Evolutionary conservation across 1,139 yeast species (phyloP).

Genomic region (Candida pseudoviswanathii): DNA sequence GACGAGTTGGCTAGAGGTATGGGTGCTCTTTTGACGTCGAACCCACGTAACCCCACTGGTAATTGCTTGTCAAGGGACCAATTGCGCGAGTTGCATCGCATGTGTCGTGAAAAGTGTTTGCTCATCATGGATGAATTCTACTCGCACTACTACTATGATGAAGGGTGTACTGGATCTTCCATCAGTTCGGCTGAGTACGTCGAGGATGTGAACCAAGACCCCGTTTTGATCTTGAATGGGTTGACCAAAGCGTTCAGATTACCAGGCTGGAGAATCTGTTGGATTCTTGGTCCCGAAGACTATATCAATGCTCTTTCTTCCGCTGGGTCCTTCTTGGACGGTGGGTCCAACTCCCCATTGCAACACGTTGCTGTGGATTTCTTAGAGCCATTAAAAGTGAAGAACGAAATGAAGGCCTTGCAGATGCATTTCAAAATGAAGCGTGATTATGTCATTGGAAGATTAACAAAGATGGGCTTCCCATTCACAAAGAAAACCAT

Average conservation of each 20-base stretch:
- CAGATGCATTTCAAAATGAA: constrained; percentile 64
- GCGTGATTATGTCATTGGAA: constrained; percentile 57
- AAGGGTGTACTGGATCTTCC: constrained; percentile 58
- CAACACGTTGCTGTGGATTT: constrained; percentile 65
- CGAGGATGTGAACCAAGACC: constrained; percentile 63
- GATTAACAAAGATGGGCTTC: constrained; percentile 62
- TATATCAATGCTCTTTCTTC: constrained; percentile 60
- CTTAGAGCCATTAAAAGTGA: constrained; percentile 54
- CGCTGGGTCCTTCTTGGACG: constrained; percentile 67
- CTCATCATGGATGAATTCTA: constrained; percentile 72
- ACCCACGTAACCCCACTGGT: constrained; percentile 72
- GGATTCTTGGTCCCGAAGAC: constrained; percentile 72
- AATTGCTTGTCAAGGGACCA: constrained; percentile 56
- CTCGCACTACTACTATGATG: constrained; percentile 64
- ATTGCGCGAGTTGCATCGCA: constrained; percentile 52
- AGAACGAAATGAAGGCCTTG: constrained; percentile 59
- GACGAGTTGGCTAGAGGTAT: constrained; percentile 64
- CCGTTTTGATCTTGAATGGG: constrained; percentile 65
- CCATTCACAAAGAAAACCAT: constrained; percentile 44
- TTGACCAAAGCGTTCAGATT: constrained; percentile 65
- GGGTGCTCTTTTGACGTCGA: constrained; percentile 61
- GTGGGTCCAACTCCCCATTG: constrained; percentile 68
- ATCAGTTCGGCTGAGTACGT: constrained; percentile 58
- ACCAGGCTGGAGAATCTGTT: constrained; percentile 73
- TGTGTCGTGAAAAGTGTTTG: constrained; percentile 60